These are phyloP conservation scores for Aspergillus asperescens DNA, from an alignment of 495 filamentous ascomycete genomes.

Conservation along the genomic window DNA sequence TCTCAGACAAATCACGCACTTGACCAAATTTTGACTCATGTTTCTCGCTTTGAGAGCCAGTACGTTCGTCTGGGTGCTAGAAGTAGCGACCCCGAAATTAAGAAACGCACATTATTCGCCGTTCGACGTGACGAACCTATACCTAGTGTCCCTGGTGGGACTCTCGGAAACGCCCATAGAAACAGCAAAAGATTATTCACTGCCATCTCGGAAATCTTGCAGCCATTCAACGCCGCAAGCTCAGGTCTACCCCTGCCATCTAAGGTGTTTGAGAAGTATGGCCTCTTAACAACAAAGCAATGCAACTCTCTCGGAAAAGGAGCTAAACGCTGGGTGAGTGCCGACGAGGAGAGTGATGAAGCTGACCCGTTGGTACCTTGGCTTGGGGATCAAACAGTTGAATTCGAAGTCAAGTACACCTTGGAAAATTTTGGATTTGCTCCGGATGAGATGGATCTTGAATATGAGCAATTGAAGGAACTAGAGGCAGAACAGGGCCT, in stretches of 20 bases:
- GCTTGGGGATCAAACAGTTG: conserved; percentile 50
- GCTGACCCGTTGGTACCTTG: conserved; percentile 54
- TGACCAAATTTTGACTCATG: conserved; percentile 71
- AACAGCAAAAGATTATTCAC: conserved; percentile 42
- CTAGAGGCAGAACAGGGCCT: conserved; percentile 56
- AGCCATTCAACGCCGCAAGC: conserved; percentile 35
- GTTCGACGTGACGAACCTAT: conserved; percentile 36
- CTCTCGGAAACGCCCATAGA: conserved; percentile 26
- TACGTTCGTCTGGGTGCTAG: conserved; percentile 78
- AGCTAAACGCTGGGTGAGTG: conserved; percentile 45
- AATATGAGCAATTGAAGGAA: conserved; percentile 60
- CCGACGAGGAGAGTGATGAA: conserved; percentile 23
- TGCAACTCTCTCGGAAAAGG: conserved; percentile 55
- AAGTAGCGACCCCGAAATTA: conserved; percentile 57
- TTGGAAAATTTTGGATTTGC: conserved; percentile 44
- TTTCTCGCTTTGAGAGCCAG: conserved; percentile 58
- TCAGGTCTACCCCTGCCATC: conserved; percentile 18
- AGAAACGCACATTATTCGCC: conserved; percentile 64
- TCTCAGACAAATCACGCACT: conserved; percentile 93
- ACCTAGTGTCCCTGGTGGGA: conserved; percentile 28
- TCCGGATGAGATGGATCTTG: conserved; percentile 60
- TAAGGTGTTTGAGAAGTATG: conserved; percentile 40
- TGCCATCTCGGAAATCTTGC: conserved; percentile 44
- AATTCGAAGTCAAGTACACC: conserved; percentile 34
- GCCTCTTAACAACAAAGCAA: conserved; percentile 58